Percentiles rank a stretch among this genome's conserved stretches.
These are phyloP conservation scores for Hypomontagnella monticulosa DNA, from an alignment of 495 filamentous ascomycete genomes.

Conservation along the genomic window DNA sequence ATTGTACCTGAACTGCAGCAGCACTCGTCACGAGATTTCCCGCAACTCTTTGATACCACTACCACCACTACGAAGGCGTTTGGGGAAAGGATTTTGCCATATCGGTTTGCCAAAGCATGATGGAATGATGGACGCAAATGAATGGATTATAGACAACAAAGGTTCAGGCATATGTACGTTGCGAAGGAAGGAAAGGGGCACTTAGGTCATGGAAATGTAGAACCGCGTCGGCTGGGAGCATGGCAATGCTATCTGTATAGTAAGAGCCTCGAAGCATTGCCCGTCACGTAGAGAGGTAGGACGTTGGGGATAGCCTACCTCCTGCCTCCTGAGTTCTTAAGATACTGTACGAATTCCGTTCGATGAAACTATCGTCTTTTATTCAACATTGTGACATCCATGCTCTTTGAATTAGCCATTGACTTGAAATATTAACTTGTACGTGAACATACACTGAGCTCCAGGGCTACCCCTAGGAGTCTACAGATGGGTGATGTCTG, in stretches of 20 bases:
- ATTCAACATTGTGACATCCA: neutral
- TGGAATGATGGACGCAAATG: conserved; percentile 22
- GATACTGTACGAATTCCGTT: conserved; percentile 14
- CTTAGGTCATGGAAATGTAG: conserved; percentile 12
- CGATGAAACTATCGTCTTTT: neutral
- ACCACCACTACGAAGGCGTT: conserved; percentile 49
- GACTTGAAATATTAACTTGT: no score
- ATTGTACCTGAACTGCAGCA: conserved; percentile 24
- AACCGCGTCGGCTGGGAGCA: conserved; percentile 8
- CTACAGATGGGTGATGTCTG: no score
- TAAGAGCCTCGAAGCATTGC: conserved; percentile 18
- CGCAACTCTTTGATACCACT: conserved; percentile 46
- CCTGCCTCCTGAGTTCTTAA: neutral
- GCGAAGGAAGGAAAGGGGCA: conserved; percentile 2
- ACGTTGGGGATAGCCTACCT: neutral
- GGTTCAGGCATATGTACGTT: conserved; percentile 10
- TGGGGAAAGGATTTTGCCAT: conserved; percentile 18
- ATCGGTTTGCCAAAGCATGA: conserved; percentile 29
- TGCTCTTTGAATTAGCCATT: no score
- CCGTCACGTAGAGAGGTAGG: neutral
- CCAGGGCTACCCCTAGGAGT: no score
- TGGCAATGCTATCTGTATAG: conserved; percentile 30
- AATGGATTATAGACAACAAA: conserved; percentile 28
- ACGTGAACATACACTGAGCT: no score
- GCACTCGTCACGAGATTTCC: conserved; percentile 30